phyloP scores from a whole-genome alignment of 2,329 filamentous ascomycete genomes.

The Passalora sequoiae region DNA sequence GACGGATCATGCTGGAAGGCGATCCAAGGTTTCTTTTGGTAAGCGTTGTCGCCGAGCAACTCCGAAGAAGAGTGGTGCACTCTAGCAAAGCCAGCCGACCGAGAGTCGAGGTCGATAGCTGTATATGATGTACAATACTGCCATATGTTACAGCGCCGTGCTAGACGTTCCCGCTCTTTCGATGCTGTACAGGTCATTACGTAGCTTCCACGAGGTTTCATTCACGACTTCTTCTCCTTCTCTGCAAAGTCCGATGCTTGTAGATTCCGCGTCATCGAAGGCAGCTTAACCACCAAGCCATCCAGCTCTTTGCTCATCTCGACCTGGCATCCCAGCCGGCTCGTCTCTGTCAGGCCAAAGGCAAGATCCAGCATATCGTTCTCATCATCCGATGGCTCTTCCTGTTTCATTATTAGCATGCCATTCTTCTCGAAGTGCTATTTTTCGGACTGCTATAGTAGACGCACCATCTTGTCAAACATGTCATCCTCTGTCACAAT shows the following conservation, averaged over 20 bases:
- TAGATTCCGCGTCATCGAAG: slow-evolving; percentile 90
- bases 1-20: too few species aligned
- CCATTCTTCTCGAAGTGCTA: neutral
- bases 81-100: too few species aligned
- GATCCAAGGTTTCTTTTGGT: too few species aligned
- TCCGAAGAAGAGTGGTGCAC: too few species aligned
- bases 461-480: slow-evolving; percentile 36
- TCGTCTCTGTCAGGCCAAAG: slow-evolving; percentile 84
- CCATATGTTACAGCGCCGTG: slow-evolving; percentile 1
- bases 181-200: slow-evolving; percentile 9
- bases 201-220: neutral
- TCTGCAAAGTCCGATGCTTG: slow-evolving; percentile 82
- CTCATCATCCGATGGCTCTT: slow-evolving; percentile 46
- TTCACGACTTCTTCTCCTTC: slow-evolving; percentile 28
- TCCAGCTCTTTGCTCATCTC: slow-evolving; percentile 86
- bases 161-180: slow-evolving; percentile 7
- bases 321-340: slow-evolving; percentile 80
- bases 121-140: slow-evolving; percentile 8
- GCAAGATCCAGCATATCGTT: slow-evolving; percentile 90
- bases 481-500: slow-evolving; percentile 69
- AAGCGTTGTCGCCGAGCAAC: too few species aligned
- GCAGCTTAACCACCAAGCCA: slow-evolving; percentile 77
- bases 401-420: slow-evolving; percentile 12
- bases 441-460: too few species aligned
- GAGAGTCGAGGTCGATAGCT: too few species aligned